Evolutionary conservation across 331 rosid genomes (phyloP).

Genomic region (Malus hybrid): DNA sequence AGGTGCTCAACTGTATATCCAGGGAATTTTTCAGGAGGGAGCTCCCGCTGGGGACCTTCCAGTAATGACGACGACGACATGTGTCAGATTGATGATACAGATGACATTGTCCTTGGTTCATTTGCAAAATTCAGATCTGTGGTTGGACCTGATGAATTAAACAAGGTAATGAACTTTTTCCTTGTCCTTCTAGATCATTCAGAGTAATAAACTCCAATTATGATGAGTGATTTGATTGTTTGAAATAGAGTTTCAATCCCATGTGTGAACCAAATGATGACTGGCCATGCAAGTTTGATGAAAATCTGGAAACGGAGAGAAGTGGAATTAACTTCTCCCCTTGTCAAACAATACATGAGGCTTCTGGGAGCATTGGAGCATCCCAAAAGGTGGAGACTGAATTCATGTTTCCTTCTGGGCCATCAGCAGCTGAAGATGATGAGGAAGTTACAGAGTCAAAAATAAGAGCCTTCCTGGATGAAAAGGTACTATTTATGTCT

Average conservation of each 20-base stretch:
- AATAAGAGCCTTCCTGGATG: constrained; percentile 78
- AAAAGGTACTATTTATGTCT: constrained; percentile 38
- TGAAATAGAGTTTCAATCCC: constrained; percentile 72
- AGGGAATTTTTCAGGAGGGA: constrained; percentile 28
- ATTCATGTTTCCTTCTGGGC: constrained; percentile 52
- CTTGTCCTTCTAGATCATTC: constrained; percentile 2
- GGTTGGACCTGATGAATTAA: constrained; percentile 38
- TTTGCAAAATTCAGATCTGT: constrained; percentile 41
- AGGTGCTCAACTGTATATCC: constrained; percentile 45
- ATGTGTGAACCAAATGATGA: constrained; percentile 65
- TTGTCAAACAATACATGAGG: constrained; percentile 28
- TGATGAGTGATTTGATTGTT: constrained; percentile 15
- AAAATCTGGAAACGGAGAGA: constrained; percentile 33
- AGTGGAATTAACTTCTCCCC: constrained; percentile 33
- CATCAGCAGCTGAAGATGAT: constrained; percentile 53
- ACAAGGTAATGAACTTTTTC: constrained; percentile 41
- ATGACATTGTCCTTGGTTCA: constrained; percentile 43
- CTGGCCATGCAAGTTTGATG: constrained; percentile 49
- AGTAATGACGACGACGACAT: constrained; percentile 58
- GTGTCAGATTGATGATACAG: constrained; percentile 69
- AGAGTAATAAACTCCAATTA: constrained; percentile 7
- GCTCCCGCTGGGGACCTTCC: constrained; percentile 37
- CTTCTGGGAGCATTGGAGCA: constrained; percentile 19
- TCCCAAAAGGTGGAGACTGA: constrained; percentile 28
- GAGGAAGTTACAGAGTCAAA: constrained; percentile 76